phyloP scores from a whole-genome alignment of 1,284 basidiomycete species.

The Boletus sp. region DNA sequence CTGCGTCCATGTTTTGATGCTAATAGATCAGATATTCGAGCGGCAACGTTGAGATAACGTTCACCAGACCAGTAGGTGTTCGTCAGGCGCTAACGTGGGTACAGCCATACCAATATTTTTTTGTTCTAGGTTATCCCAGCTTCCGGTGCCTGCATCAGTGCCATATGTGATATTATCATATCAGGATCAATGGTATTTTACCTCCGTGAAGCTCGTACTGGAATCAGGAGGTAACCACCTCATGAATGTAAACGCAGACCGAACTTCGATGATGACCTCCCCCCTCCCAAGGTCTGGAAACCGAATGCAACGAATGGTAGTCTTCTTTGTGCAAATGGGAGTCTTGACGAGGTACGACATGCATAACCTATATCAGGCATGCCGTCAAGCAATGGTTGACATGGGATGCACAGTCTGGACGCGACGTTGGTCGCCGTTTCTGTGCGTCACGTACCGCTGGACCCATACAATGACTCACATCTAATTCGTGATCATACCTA shows the following conservation, averaged over 20 bases:
- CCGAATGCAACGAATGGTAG: conserved; percentile 5
- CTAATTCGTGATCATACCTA: background rate
- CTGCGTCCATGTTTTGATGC: background rate
- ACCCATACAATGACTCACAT: background rate
- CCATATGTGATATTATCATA: conserved; percentile 6
- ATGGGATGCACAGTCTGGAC: background rate
- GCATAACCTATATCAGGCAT: background rate
- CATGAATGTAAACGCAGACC: background rate
- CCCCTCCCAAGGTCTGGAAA: conserved; percentile 1
- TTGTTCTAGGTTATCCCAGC: background rate
- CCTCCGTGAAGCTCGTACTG: conserved; percentile 6
- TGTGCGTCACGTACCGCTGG: background rate
- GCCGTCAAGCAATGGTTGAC: background rate
- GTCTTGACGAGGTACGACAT: background rate
- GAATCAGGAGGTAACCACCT: conserved; percentile 1
- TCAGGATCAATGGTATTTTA: conserved; percentile 8
- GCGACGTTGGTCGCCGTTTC: background rate
- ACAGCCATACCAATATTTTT: background rate
- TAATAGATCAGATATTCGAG: background rate
- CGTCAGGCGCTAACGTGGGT: too few relatives aligned
- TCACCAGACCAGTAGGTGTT: background rate
- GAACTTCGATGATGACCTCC: background rate
- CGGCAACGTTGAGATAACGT: background rate
- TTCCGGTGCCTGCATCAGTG: background rate
- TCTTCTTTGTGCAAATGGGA: conserved; percentile 2